Conservation (phyloP, 805 yeast species). For the Komagataella populi region DNA sequence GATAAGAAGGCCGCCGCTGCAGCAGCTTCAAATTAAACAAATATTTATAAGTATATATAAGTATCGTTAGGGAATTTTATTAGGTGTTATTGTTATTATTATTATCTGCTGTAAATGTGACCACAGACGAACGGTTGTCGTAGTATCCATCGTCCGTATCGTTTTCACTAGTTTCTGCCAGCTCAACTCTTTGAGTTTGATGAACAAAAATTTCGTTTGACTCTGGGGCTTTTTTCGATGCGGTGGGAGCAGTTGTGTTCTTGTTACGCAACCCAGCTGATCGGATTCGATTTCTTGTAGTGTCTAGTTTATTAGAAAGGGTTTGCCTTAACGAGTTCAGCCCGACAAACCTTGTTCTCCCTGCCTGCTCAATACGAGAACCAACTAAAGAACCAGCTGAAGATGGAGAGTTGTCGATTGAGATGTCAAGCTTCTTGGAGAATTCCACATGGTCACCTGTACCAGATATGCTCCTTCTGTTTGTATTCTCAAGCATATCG, state of each 20-base stretch:
- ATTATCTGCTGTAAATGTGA: neutral
- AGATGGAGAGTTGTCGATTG: neutral
- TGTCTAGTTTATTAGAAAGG: neutral
- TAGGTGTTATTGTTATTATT: neutral
- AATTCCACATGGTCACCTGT: neutral
- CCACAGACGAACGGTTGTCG: neutral
- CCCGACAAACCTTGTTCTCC: neutral
- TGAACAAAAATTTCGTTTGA: neutral
- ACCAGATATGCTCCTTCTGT: conserved; percentile 3
- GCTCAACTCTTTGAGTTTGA: neutral
- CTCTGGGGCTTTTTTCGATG: neutral
- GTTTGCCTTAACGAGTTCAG: neutral
- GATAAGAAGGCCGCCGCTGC: conserved; percentile 1
- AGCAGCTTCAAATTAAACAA: neutral
- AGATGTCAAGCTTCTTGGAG: neutral
- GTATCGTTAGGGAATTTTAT: neutral
- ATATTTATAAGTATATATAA: too few relatives aligned
- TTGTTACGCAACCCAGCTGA: neutral
- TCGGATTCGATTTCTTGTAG: neutral
- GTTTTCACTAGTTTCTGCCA: neutral
- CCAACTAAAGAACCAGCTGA: neutral
- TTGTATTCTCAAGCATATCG: conserved; percentile 16
- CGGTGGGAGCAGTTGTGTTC: neutral
- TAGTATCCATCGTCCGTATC: neutral
- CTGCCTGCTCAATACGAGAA: neutral